A percentile compares a stretch with the other conserved stretches of the same genome.
phyloP scores from a whole-genome alignment of 116 monocot genomes.

The Cymodocea nodosa region DNA sequence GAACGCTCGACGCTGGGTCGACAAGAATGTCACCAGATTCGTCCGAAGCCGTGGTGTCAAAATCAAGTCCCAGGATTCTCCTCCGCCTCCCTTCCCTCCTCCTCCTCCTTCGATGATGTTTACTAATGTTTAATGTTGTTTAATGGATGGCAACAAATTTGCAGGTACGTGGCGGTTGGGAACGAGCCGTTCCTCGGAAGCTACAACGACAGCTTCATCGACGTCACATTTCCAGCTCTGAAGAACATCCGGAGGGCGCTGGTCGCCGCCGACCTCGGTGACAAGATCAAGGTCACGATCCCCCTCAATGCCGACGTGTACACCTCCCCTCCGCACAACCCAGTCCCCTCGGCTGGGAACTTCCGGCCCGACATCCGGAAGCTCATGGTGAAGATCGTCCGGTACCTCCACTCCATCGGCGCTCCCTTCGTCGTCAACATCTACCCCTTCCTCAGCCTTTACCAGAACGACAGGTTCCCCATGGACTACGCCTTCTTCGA shows the following conservation, averaged over 20 bases:
- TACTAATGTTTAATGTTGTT: too few species aligned
- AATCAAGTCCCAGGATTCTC: not conserved
- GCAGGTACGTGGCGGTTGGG: constrained; percentile 25
- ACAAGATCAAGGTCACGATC: constrained; percentile 38
- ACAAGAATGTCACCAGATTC: constrained; percentile 37
- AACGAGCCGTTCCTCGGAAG: constrained; percentile 26
- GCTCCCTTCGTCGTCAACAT: constrained; percentile 53
- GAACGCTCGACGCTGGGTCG: constrained; percentile 53
- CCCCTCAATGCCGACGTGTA: constrained; percentile 61
- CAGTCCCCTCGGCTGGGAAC: constrained; percentile 35
- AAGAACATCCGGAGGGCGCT: constrained; percentile 40
- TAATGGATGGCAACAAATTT: too few species aligned
- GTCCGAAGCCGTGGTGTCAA: not conserved
- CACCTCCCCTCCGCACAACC: constrained; percentile 16
- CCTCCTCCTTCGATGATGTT: too few species aligned
- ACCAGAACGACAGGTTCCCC: constrained; percentile 32
- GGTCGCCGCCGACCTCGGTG: constrained; percentile 16
- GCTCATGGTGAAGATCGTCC: constrained; percentile 23
- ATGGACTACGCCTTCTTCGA: constrained; percentile 42
- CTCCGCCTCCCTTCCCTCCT: too few species aligned
- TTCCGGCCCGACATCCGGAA: constrained; percentile 29
- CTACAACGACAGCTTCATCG: constrained; percentile 21
- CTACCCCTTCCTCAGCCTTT: constrained; percentile 50
- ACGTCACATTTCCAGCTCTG: constrained; percentile 35
- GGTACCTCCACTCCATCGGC: constrained; percentile 14